phyloP scores from a whole-genome alignment of 805 yeast species.

The Metahyphopichia silvanorum region DNA sequence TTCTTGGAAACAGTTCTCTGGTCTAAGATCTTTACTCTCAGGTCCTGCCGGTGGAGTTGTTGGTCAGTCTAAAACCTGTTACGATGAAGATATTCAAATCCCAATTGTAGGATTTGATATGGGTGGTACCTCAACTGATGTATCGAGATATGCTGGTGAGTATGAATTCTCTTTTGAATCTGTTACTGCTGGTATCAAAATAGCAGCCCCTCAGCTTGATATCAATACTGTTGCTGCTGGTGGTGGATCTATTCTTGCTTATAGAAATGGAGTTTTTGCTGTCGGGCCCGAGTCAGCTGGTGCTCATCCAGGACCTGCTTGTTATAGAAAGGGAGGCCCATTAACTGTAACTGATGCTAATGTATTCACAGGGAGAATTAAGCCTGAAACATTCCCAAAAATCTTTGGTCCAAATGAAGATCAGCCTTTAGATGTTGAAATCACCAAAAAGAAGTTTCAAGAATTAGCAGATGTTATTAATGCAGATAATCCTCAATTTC shows the following conservation, averaged over 20 bases:
- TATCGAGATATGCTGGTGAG: constrained; percentile 66
- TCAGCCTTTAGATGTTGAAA: constrained; percentile 59
- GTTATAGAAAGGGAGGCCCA: constrained; percentile 82
- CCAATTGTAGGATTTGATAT: constrained; percentile 83
- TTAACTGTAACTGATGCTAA: constrained; percentile 86
- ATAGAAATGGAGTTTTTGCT: constrained; percentile 41
- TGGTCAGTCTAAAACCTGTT: constrained; percentile 16
- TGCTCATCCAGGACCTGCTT: constrained; percentile 88
- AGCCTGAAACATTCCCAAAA: constrained; percentile 73
- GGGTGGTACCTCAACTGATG: constrained; percentile 93
- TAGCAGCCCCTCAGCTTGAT: constrained; percentile 81
- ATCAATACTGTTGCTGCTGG: constrained; percentile 38
- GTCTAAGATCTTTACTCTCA: constrained; percentile 14
- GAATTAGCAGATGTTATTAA: constrained; percentile 59
- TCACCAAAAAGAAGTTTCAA: constrained; percentile 47
- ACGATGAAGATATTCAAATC: constrained; percentile 39
- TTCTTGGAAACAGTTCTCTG: constrained; percentile 12
- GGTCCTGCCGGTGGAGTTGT: constrained; percentile 24
- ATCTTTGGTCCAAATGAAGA: constrained; percentile 82
- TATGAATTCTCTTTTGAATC: constrained; percentile 81
- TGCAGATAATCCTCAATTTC: constrained; percentile 36
- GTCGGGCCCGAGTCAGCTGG: constrained; percentile 89
- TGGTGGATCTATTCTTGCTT: constrained; percentile 34
- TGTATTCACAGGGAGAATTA: constrained; percentile 63
- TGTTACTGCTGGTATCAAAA: constrained; percentile 76